Evolutionary conservation across 106 monocot species (phyloP), one percentile per base, ranked within the genome.

Genomic region (Phalaenopsis equestris): DNA sequence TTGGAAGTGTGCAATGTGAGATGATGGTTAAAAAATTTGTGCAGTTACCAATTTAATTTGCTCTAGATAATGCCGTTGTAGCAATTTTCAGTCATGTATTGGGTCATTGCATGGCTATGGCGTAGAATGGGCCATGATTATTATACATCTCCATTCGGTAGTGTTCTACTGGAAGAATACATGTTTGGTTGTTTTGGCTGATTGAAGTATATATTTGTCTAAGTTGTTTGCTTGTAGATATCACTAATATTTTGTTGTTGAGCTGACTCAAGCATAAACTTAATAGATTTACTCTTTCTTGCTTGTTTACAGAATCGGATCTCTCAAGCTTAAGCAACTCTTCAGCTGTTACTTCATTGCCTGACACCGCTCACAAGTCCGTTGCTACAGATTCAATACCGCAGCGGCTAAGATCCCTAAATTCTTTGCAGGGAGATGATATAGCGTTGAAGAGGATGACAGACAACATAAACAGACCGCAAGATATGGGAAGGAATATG

Each of bases 401-500:
- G 14, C 39, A 30, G 42, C 30, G 7, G 2, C 38, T 65, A 11
- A 67, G 80, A 48, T 73, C 61, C 38, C 70, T 42, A 5, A 84
- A 67, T 8, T 61, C 36, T 6, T 21, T 64, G 17, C 57, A 64
- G 30, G 73, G 65, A 58, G 77, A 87, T 21, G 15, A 43, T 24
- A 37, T 23, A 16, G 80, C 80, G 21, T 64, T 24, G 77, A 49
- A 21, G 18, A 64, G 30, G 41, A 75, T 21, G 21, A 41, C 41
- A 0, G 75, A 19, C 58, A 76, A 43, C 68, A 15, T 74, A 36
- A 78, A 79, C 65, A 79, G 75, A 21, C 21, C 38, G 19, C 73
- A 64, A 58, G 84, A 87, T 16, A 67, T 81, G 72, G 84, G 75
- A 38, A 81, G 79, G 48, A 84, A 23, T 56, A 76, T 85, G 73